These are phyloP conservation scores for Schoenoplectus tabernaemontani DNA, from an alignment of 202 grass and related monocot genomes.

Conservation along the genomic window DNA sequence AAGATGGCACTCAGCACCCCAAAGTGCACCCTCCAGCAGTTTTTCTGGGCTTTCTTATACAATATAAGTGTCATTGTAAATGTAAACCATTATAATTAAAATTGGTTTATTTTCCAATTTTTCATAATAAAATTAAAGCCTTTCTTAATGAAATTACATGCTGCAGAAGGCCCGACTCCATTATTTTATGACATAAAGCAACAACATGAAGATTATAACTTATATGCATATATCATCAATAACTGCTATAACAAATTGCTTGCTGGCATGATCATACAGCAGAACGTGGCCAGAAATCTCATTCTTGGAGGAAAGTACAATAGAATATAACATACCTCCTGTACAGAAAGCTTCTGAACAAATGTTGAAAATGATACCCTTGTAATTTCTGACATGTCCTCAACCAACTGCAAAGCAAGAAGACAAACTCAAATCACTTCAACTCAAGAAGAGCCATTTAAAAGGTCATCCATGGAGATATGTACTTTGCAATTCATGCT, in stretches of 20 bases:
- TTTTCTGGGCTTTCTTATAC: not conserved
- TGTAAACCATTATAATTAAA: not conserved
- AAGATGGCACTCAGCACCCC: not conserved
- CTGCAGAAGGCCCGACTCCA: not conserved
- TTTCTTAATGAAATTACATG: not conserved
- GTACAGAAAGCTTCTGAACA: constrained; percentile 45
- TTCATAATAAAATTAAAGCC: not conserved
- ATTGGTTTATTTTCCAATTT: not conserved
- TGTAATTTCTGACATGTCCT: constrained; percentile 36
- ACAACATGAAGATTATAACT: not conserved
- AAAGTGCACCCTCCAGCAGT: not conserved
- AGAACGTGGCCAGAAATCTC: not conserved
- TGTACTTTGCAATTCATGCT: not conserved
- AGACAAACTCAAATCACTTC: constrained; percentile 7
- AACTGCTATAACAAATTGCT: not conserved
- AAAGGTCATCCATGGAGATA: not conserved
- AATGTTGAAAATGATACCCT: constrained; percentile 47
- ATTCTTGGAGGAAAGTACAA: constrained; percentile 5
- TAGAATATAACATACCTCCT: constrained; percentile 45
- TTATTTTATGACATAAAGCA: not conserved
- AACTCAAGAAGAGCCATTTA: not conserved
- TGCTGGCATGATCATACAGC: not conserved
- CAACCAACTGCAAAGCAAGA: constrained; percentile 35
- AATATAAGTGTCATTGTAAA: not conserved
- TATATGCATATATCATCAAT: not conserved